These are phyloP conservation scores for Irpex rosettiformis DNA, from an alignment of 1,284 basidiomycete species.

Conservation along the genomic window DNA sequence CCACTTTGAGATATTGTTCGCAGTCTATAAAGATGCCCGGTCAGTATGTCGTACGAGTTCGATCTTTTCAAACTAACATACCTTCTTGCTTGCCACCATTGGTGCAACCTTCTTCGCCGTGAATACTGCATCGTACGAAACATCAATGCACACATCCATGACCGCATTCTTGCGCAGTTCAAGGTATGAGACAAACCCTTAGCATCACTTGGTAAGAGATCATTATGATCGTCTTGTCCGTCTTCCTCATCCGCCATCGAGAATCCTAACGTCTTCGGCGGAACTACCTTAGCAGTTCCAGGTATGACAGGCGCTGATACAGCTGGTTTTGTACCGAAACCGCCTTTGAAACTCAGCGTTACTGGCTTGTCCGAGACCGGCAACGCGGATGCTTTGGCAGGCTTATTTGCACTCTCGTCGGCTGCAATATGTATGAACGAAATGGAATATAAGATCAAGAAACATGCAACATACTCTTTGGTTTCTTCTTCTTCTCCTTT, in stretches of 20 bases:
- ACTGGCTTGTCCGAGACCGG: constrained; percentile 77
- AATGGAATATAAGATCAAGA: neutral
- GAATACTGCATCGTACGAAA: constrained; percentile 38
- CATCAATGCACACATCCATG: constrained; percentile 26
- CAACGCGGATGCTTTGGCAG: constrained; percentile 54
- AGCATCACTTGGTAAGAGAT: constrained; percentile 29
- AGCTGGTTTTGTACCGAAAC: constrained; percentile 37
- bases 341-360: constrained; percentile 64
- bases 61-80: constrained; percentile 28
- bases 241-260: constrained; percentile 43
- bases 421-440: neutral
- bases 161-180: constrained; percentile 18
- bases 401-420: constrained; percentile 13
- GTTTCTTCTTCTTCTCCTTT: constrained; percentile 63
- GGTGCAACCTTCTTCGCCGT: constrained; percentile 77
- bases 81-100: constrained; percentile 87
- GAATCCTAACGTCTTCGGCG: constrained; percentile 50
- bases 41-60: neutral
- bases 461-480: constrained; percentile 37
- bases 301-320: constrained; percentile 15
- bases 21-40: constrained; percentile 58
- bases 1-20: constrained; percentile 91
- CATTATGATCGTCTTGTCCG: constrained; percentile 31
- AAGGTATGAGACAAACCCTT: constrained; percentile 48
- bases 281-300: constrained; percentile 25